Evolutionary conservation across 1,284 basidiomycete genomes (phyloP).

Genomic region (Vanrija pseudolonga): DNA sequence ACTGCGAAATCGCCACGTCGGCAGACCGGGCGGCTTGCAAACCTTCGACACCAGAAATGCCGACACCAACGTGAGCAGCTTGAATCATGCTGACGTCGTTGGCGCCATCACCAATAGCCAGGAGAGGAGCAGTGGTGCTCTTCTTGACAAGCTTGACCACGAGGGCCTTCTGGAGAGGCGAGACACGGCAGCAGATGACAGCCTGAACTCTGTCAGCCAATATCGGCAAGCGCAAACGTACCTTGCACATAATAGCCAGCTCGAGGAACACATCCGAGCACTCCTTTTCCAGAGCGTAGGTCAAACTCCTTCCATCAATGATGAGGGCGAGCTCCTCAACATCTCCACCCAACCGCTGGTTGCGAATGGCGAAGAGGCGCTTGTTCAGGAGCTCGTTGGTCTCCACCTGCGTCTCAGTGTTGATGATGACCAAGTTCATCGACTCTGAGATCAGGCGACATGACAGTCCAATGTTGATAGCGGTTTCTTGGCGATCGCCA

Average conservation of each 20-base stretch:
- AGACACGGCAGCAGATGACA: slow-evolving; percentile 63
- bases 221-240: neutral
- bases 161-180: slow-evolving; percentile 94
- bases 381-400: slow-evolving; percentile 88
- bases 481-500: slow-evolving; percentile 97
- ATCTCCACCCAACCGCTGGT: slow-evolving; percentile 83
- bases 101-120: slow-evolving; percentile 76
- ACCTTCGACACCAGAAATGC: slow-evolving; percentile 98
- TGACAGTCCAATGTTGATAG: slow-evolving; percentile 98
- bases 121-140: slow-evolving; percentile 81
- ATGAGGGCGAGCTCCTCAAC: slow-evolving; percentile 90
- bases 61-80: slow-evolving; percentile 71
- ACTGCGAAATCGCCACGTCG: slow-evolving; percentile 96
- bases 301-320: slow-evolving; percentile 91
- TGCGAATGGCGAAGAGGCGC: slow-evolving; percentile 85
- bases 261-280: slow-evolving; percentile 85
- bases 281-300: slow-evolving; percentile 89
- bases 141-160: slow-evolving; percentile 99
- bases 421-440: slow-evolving; percentile 96
- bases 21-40: slow-evolving; percentile 95
- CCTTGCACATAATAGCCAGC: slow-evolving; percentile 93
- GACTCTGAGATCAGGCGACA: slow-evolving; percentile 95
- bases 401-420: slow-evolving; percentile 78
- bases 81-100: slow-evolving; percentile 63
- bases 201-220: neutral